Conservation (phyloP, 2,329 filamentous ascomycete species). For the Diplocarpon mali region DNA sequence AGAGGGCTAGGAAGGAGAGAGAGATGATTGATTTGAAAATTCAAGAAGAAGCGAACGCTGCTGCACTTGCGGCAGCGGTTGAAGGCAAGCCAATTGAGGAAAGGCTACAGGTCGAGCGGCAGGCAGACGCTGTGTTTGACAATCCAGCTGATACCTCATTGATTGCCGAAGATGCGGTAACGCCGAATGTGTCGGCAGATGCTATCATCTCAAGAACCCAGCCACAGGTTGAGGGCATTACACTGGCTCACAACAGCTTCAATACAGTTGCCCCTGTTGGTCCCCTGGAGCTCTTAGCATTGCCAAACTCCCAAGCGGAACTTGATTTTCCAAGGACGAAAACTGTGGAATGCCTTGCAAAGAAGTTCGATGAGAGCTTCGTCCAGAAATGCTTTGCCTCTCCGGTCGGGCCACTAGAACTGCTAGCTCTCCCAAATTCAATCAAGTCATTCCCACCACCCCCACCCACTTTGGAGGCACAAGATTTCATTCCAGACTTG, state of each 20-base stretch:
- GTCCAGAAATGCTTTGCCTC: slow-evolving; percentile 3
- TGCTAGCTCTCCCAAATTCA: slow-evolving; percentile 11
- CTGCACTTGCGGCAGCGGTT: neutral
- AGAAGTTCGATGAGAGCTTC: slow-evolving; percentile 1
- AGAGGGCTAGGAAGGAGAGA: slow-evolving; percentile 78
- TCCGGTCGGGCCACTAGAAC: slow-evolving; percentile 7
- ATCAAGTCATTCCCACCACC: neutral
- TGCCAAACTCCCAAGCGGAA: slow-evolving; percentile 37
- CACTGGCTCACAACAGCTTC: neutral
- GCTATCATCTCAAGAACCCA: no score
- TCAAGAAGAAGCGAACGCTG: slow-evolving; percentile 35
- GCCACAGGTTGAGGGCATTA: no score
- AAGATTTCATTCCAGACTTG: neutral
- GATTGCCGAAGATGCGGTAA: neutral
- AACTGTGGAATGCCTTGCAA: neutral
- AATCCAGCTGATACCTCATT: neutral
- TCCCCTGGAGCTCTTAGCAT: slow-evolving; percentile 36
- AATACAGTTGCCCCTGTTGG: slow-evolving; percentile 15
- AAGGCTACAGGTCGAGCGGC: neutral
- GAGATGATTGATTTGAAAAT: slow-evolving; percentile 69
- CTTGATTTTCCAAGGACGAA: neutral
- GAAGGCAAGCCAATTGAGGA: neutral
- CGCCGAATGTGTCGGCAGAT: no score
- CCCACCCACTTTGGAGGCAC: neutral
- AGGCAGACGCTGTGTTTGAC: neutral